Percentiles rank a stretch among this genome's conserved stretches.
Conservation (phyloP, 768 basidiomycete genomes). For the Boletus insuetus region DNA sequence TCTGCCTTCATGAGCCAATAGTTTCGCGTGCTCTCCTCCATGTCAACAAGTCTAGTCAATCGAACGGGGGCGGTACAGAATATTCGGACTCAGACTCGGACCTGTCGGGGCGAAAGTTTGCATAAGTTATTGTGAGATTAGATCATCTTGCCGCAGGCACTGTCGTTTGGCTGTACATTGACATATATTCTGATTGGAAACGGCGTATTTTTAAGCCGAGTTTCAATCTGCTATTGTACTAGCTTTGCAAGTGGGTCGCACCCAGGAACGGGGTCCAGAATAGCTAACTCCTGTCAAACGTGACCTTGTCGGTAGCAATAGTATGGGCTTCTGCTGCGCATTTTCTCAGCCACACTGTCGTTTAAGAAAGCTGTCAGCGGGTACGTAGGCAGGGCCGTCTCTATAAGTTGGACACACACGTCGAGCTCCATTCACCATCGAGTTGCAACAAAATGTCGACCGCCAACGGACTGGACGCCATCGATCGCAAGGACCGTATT, state of each 20-base stretch:
- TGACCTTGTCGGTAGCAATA: not conserved
- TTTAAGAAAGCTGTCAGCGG: not conserved
- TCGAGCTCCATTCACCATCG: not conserved
- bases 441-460: constrained; percentile 22
- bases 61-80: too few relatives aligned
- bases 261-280: too few relatives aligned
- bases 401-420: constrained; percentile 16
- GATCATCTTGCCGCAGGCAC: too few relatives aligned
- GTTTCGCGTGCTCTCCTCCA: constrained; percentile 7
- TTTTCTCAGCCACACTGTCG: not conserved
- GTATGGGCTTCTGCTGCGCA: not conserved
- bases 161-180: too few relatives aligned
- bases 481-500: constrained; percentile 55
- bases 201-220: too few relatives aligned
- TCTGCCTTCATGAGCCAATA: constrained; percentile 85
- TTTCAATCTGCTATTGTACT: too few relatives aligned
- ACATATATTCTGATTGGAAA: not conserved
- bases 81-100: too few relatives aligned
- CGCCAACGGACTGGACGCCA: constrained; percentile 12
- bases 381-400: too few relatives aligned
- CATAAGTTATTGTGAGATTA: too few relatives aligned
- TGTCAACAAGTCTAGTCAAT: not conserved
- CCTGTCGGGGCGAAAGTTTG: too few relatives aligned
- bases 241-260: too few relatives aligned
- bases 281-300: not conserved